Evolutionary conservation across 257 asterid genomes (phyloP), one percentile per base, ranked within the genome.

Genomic region (Ophiorrhiza pumila): DNA sequence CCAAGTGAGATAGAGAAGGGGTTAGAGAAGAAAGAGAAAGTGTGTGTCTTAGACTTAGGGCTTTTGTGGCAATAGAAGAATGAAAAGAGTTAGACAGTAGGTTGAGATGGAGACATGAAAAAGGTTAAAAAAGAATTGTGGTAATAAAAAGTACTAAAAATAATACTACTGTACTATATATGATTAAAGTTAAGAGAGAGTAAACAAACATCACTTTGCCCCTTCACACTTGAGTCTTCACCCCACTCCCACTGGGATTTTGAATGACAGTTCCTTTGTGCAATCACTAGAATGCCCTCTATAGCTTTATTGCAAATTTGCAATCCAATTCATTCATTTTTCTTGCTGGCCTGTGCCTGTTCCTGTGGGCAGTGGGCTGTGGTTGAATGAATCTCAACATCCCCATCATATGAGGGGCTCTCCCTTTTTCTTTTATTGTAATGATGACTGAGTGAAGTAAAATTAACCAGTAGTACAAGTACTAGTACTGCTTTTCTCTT

Each of bases 101-200:
- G 81, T 77, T 78, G 83, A 76, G 90, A 88, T 79, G 83, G 85
- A 81, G 92, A 83, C 92, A 83, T 77, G 67, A 76, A 88, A 81
- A 81, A 79, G 78, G 81, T 82, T 50, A 61, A 80, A 50, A 80
- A 71, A 77, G 64, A 78, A 57, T 75, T 63, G 83, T 83, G 71
- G 76, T 63, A 49, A 71, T 72, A 46, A 56, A 65, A 59, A n/a
- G n/a, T 64, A 41, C 41, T 8, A 13, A 1, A 22, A 53, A 13
- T 22, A 22, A 29, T 53, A 53, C 14, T 39, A 64, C 52, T 64
- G 52, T 41, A n/a, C 32, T 64, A 64, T 52, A 69, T 35, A 52
- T 52, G n/a, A 13, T n/a, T 52, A 27, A 53, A 52, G 49, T 32
- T 7, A 75, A 31, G 73, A n/a, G 66, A 27, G 23, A 67, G 66